Conservation (phyloP, 495 filamentous ascomycete species). For the Durotheca rogersii region DNA sequence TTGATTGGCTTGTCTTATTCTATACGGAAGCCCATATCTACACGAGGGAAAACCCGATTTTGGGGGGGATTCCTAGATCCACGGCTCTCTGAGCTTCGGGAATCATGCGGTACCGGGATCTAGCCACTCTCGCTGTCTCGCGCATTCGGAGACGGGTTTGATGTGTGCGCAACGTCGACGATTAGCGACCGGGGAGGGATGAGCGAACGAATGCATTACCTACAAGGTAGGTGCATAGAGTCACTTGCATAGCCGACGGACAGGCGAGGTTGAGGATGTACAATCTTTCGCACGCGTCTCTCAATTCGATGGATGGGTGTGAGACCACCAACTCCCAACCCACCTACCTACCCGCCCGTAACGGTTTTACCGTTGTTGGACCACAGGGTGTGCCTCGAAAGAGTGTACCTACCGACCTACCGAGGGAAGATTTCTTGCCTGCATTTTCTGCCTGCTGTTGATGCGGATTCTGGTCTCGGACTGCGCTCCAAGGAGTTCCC, state of each 20-base stretch:
- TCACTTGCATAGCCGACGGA: slow-evolving; percentile 10
- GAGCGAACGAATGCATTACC: slow-evolving; percentile 4
- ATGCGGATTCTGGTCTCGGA: slow-evolving; percentile 20
- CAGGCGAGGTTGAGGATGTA: slow-evolving; percentile 18
- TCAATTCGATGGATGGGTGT: slow-evolving; percentile 14
- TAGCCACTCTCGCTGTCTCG: slow-evolving; percentile 10
- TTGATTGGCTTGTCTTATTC: too few species aligned
- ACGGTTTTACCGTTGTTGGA: slow-evolving; percentile 15
- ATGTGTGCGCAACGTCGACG: slow-evolving; percentile 5
- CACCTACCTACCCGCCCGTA: slow-evolving; percentile 11
- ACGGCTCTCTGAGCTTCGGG: slow-evolving; percentile 20
- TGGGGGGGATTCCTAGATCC: slow-evolving; percentile 23
- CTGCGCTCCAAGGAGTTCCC: slow-evolving; percentile 12
- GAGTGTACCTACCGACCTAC: background rate
- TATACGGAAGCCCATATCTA: too few species aligned
- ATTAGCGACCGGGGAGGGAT: background rate
- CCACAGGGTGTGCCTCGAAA: slow-evolving; percentile 11
- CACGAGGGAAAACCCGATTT: too few species aligned
- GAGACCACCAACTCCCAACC: slow-evolving; percentile 8
- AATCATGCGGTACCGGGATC: slow-evolving; percentile 22
- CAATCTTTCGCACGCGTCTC: slow-evolving; percentile 13
- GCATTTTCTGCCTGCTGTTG: slow-evolving; percentile 25
- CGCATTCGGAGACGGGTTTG: slow-evolving; percentile 7
- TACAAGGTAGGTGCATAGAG: slow-evolving; percentile 24
- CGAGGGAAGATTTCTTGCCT: slow-evolving; percentile 16